Evolutionary conservation across 306 rosid genomes (phyloP), one percentile per base, ranked within the genome.

Genomic region (Vachellia collinsii): DNA sequence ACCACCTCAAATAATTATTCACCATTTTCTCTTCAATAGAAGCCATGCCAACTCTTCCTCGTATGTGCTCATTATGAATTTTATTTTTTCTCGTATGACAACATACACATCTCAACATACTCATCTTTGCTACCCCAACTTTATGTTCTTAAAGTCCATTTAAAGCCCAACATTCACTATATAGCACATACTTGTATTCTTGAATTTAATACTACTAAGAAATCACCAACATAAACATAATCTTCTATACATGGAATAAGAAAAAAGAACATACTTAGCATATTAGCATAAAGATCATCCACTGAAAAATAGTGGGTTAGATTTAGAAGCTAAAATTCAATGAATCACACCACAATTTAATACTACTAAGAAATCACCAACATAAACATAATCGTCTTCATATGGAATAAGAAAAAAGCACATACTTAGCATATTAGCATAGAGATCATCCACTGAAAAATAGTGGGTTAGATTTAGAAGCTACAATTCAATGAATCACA

Each of bases 161-260:
- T 29, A 29, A 29, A 29, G 34, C 34, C 34, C 34, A 29, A 29
- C 1, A 29, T 29, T 29, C 34, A 29, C 34, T 1, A 1, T 29
- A 29, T 29, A 29, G 34, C 34, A 29, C 6, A 75, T 41, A 78
- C 63, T 42, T 59, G 71, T 29, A 75, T 70, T 71, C 20, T 70
- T 64, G 76, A 83, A 70, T 25, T 46, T 46, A 25, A 61, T 44
- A 22, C n/a, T 11, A 16, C 62, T 12, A 59, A 70, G 17, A 44
- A 29, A 20, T 44, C 12, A 56, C 13, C 29, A 56, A 53, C 53
- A 43, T 29, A 58, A 58, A 12, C n/a, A 39, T 17, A 1, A 25
- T 23, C 20, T 12, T 25, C 13, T 79, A 41, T 69, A 11, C 17
- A 29, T 8, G 19, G 5, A 72, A 78, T 9, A 34, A n/a, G 37